Base-by-base conservation (phyloP, 305 asterid genomes). In the Fraxinus nigra region DNA sequence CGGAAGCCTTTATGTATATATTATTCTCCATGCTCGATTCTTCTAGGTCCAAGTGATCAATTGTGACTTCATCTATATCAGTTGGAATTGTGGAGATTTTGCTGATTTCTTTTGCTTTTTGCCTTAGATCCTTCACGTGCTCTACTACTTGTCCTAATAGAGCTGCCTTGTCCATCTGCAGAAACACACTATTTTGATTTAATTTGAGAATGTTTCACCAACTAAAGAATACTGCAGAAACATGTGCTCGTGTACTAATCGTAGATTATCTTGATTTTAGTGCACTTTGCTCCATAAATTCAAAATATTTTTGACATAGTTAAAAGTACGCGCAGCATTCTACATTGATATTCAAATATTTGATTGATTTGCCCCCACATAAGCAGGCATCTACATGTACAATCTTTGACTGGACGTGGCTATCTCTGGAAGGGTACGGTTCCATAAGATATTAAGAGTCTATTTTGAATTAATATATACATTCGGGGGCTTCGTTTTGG, bases 91-190 rank as follows among this genome's bases (percentile, higher is more conserved):
- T 85, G 14, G 85, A 77, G 69, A 77, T 46, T 80, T 89, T 85
- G 88, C 89, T 81, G 18, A 84, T 84, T 84, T 94, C 97, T 72
- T 80, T 85, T 2, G 93, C 93, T 84, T 83, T 85, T 80, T 80
- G 86, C 80, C 90, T 90, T 69, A 92, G 89, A 24, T 93, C 98
- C 85, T 86, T 93, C 16, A 96, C 90, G 20, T 87, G 98, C 10
- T 92, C 92, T 77, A 96, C 98, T 77, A 83, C 92, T 26, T 88
- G 89, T 16, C 83, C 85, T 38, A 90, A 63, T 35, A 90, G 79
- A 35, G 88, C 87, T 24, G 92, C 91, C 85, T 90, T 90, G 76
- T 88, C 84, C 84, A 81, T 81, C 84, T 75, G 84, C 79, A 51
- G 38, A 88, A 95, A 63, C 73, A 93, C 84, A 14, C 75, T 28